Evolutionary conservation across 176 grass and related monocot species (phyloP).

Genomic region (Oryza officinalis): DNA sequence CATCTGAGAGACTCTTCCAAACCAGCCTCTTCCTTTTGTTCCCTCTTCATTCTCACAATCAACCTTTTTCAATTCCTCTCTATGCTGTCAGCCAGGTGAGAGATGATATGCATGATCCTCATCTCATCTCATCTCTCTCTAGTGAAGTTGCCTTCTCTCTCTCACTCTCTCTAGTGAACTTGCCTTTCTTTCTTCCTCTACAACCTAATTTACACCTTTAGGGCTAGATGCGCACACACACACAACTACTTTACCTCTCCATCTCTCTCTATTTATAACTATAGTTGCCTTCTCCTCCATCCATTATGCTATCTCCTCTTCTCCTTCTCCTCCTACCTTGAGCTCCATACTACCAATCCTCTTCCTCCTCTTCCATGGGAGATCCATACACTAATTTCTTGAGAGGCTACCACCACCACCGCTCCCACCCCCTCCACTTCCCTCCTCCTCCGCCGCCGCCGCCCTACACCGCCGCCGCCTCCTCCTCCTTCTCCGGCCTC

Average conservation of each 20-base stretch:
- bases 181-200: constrained; percentile 41
- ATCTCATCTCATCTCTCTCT: background rate
- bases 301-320: constrained; percentile 28
- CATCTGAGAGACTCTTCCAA: background rate
- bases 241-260: constrained; percentile 33
- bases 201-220: constrained; percentile 61
- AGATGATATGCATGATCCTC: constrained; percentile 30
- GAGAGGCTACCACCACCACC: constrained; percentile 40
- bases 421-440: constrained; percentile 32
- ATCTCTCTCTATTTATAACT: constrained; percentile 44
- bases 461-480: background rate
- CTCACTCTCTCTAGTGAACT: constrained; percentile 45
- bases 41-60: constrained; percentile 16
- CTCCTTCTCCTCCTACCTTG: constrained; percentile 30
- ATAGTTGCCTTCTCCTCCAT: constrained; percentile 10
- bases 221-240: constrained; percentile 43
- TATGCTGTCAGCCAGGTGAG: constrained; percentile 45
- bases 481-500: constrained; percentile 20
- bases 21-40: constrained; percentile 41
- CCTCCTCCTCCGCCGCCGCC: constrained; percentile 3
- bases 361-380: constrained; percentile 48
- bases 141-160: background rate
- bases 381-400: constrained; percentile 61
- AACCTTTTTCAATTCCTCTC: constrained; percentile 20
- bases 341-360: constrained; percentile 28